A percentile compares a stretch with the other conserved stretches of the same genome.
Evolutionary conservation across 305 asterid species (phyloP).

Genomic region (Fraxinus nigra): DNA sequence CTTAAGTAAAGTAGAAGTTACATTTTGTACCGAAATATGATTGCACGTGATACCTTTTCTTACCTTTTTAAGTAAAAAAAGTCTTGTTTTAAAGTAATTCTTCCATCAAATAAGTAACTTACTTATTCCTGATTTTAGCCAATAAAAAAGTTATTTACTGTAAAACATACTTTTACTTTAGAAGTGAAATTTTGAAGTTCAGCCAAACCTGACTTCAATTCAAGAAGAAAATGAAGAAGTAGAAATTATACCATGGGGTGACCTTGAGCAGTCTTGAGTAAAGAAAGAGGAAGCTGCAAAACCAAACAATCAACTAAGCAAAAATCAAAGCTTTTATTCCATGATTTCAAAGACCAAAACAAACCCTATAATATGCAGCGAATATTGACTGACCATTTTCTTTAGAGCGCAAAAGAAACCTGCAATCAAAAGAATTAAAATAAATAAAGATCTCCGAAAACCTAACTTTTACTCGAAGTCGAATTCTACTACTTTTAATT

Average conservation of each 20-base stretch:
- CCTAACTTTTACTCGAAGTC: neutral
- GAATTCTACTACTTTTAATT: neutral
- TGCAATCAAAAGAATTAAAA: neutral
- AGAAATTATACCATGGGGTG: constrained; percentile 80
- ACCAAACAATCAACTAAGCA: constrained; percentile 12
- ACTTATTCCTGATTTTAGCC: neutral
- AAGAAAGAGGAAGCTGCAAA: constrained; percentile 86
- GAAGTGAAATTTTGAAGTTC: neutral
- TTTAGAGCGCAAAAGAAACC: neutral
- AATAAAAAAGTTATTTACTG: neutral
- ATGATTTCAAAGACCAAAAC: constrained; percentile 3
- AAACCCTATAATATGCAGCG: constrained; percentile 29
- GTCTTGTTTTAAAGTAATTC: neutral
- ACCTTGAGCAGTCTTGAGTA: constrained; percentile 91
- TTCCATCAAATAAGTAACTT: neutral
- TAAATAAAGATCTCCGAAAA: neutral
- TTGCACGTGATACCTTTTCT: neutral
- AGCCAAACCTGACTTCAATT: neutral
- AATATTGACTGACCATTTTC: constrained; percentile 14
- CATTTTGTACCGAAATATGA: neutral
- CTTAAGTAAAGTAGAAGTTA: neutral
- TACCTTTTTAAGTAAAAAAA: neutral
- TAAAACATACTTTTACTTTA: neutral
- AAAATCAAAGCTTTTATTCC: neutral
- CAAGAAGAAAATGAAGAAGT: neutral